Evolutionary conservation across 352 stramenopile species (phyloP).

Genomic region (Peronospora tabacina): DNA sequence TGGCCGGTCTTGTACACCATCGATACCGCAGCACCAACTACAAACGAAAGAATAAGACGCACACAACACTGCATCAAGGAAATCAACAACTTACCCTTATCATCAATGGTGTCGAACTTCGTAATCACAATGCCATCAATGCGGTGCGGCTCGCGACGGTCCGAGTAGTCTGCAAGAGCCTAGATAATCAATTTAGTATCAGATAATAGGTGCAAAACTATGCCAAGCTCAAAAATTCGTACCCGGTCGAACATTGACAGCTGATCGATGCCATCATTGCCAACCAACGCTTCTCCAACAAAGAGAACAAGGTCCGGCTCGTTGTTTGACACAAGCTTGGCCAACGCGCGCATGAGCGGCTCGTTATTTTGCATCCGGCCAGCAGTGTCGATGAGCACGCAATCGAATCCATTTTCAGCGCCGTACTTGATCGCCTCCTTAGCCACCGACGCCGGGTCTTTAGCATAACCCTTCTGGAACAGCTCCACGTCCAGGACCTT

Average conservation of each 20-base stretch:
- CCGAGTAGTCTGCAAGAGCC: slow-evolving; percentile 86
- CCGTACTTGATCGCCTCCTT: slow-evolving; percentile 94
- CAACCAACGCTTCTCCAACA: slow-evolving; percentile 97
- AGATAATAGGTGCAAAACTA: background rate
- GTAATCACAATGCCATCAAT: slow-evolving; percentile 99
- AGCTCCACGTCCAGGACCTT: slow-evolving; percentile 94
- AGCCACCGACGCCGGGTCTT: slow-evolving; percentile 93
- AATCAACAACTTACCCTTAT: slow-evolving; percentile 84
- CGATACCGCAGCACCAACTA: slow-evolving; percentile 96
- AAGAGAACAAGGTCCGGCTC: slow-evolving; percentile 97
- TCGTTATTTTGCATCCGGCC: slow-evolving; percentile 99
- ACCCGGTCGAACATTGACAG: slow-evolving; percentile 92
- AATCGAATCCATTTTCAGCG: slow-evolving; percentile 91
- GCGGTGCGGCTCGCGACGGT: slow-evolving; percentile 78
- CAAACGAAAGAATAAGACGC: slow-evolving; percentile 3
- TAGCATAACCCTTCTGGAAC: slow-evolving; percentile 94
- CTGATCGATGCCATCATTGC: slow-evolving; percentile 98
- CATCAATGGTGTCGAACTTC: slow-evolving; percentile 99
- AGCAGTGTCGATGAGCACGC: slow-evolving; percentile 97
- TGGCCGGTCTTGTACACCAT: slow-evolving; percentile 98
- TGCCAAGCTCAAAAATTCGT: slow-evolving; percentile 11
- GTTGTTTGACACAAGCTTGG: slow-evolving; percentile 95
- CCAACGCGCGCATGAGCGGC: slow-evolving; percentile 95
- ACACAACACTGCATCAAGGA: background rate
- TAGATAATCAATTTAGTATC: slow-evolving; percentile 20